Conservation (phyloP, 352 stramenopile species). For the Globisporangium canariense region DNA sequence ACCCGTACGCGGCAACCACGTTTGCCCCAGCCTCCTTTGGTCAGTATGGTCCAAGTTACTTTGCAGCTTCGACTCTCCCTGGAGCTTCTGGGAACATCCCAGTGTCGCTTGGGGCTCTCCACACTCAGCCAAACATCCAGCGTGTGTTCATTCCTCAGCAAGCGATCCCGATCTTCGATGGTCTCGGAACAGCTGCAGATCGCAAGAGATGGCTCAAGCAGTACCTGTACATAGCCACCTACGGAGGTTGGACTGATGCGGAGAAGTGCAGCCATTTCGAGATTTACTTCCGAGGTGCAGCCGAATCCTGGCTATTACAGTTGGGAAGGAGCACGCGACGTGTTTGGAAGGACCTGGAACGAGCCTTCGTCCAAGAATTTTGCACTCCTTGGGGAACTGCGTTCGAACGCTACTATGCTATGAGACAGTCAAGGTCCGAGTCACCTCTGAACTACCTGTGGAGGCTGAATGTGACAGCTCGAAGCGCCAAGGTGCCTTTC, state of each 20-base stretch:
- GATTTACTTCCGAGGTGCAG: not conserved
- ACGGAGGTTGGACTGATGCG: not conserved
- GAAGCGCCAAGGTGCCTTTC: not conserved
- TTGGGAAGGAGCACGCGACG: not conserved
- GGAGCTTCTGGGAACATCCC: no score
- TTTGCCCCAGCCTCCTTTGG: no score
- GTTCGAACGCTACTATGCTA: not conserved
- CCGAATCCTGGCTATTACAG: not conserved
- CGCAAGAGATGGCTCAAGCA: not conserved
- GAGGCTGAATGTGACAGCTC: not conserved
- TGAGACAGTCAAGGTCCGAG: not conserved
- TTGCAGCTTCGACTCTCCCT: no score
- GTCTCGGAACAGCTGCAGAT: not conserved
- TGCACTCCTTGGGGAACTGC: not conserved
- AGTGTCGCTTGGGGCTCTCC: no score
- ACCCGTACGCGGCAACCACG: no score
- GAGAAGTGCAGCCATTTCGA: constrained; percentile 3
- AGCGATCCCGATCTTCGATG: not conserved
- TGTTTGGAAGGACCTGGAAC: not conserved
- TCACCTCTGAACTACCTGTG: not conserved
- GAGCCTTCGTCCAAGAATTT: not conserved
- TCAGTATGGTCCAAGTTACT: no score
- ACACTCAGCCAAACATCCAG: not conserved
- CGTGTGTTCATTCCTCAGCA: constrained; percentile 3
- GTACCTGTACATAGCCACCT: not conserved